A percentile compares a stretch with the other conserved stretches of the same genome.
Conservation (phyloP, 2,329 filamentous ascomycete genomes). For the Aplosporella prunicola region DNA sequence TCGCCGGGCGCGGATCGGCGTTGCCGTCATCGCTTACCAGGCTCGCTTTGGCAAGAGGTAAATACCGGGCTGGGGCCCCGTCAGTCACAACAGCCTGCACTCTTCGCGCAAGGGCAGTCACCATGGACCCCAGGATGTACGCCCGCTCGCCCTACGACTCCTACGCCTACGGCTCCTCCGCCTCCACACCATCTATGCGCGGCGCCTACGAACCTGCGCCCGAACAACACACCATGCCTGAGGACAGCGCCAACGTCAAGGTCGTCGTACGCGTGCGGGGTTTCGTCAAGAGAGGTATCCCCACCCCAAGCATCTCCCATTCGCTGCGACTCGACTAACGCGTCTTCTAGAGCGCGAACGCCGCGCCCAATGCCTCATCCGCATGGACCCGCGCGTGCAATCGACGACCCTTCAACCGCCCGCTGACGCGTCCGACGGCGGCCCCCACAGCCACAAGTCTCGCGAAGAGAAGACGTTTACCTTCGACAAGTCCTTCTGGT, state of each 20-base stretch:
- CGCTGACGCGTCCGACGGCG: conserved; percentile 36
- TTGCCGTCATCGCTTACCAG: conserved; percentile 4
- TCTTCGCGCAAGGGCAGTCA: conserved; percentile 19
- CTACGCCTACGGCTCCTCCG: conserved; percentile 22
- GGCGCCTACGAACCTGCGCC: conserved; percentile 30
- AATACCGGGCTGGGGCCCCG: conserved; percentile 8
- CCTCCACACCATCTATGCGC: conserved; percentile 37
- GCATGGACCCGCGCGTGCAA: conserved; percentile 83
- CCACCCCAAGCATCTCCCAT: not conserved
- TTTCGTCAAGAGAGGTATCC: conserved; percentile 37
- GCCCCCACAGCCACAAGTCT: conserved; percentile 58
- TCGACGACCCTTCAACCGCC: conserved; percentile 72
- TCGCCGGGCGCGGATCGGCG: too few species aligned
- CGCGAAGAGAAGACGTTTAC: conserved; percentile 85
- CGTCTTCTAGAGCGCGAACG: conserved; percentile 63
- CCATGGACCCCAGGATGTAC: conserved; percentile 23
- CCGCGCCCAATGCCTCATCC: conserved; percentile 73
- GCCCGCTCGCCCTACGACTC: conserved; percentile 13
- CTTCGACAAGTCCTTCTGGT: conserved; percentile 99
- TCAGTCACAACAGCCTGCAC: conserved; percentile 14
- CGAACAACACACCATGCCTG: conserved; percentile 24
- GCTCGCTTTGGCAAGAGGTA: conserved; percentile 8
- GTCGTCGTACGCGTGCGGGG: conserved; percentile 41
- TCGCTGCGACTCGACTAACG: conserved; percentile 16
- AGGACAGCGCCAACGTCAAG: conserved; percentile 41